Evolutionary conservation across 2,329 filamentous ascomycete species (phyloP), one percentile per base, ranked within the genome.

Genomic region (Colletotrichum sp.): DNA sequence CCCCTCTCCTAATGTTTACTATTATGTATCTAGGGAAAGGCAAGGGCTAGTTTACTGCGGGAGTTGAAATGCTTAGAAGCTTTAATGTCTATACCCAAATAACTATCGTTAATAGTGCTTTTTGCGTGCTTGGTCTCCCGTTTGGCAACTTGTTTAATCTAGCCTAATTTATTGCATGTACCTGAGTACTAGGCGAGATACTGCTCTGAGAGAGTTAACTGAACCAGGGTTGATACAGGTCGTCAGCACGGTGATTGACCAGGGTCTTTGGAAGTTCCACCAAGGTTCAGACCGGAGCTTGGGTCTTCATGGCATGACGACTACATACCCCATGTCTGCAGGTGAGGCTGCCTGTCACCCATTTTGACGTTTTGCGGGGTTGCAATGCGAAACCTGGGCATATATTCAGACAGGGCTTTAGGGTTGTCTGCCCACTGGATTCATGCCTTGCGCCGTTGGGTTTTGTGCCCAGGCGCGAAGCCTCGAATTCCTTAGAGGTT

Each of bases 211-310:
- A n/a, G 38, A n/a, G 3, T 43, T 0, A 0, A 10, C 9, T n/a
- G 3, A 43, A 6, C 18, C 0, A 2, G 38, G 38, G 38, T n/a
- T 2, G 0, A 1, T n/a, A n/a, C 0, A 48, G 9, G 3, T 12
- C 18, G 3, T 52, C n/a, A 52, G 43, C n/a, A 21, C 10, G 43
- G 43, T 52, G 43, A 0, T 21, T 3, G 43, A 21, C 43, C 1
- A 52, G n/a, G 43, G 43, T 52, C 43, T 2, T 8, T 3, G n/a
- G n/a, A 13, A 52, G 0, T 21, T 52, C 10, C 43, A 21, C 43
- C 43, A 52, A 52, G n/a, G n/a, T 52, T 52, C n/a, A 52, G 43
- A 21, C 16, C 43, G 10, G 43, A 21, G 43, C 43, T 48, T 52
- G 10, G 43, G 43, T 52, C n/a, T 52, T 52, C 43, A 52, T 52